Evolutionary conservation across 2,329 filamentous ascomycete species (phyloP), one percentile per base, ranked within the genome.

Genomic region (Dactylonectria macrodidyma): DNA sequence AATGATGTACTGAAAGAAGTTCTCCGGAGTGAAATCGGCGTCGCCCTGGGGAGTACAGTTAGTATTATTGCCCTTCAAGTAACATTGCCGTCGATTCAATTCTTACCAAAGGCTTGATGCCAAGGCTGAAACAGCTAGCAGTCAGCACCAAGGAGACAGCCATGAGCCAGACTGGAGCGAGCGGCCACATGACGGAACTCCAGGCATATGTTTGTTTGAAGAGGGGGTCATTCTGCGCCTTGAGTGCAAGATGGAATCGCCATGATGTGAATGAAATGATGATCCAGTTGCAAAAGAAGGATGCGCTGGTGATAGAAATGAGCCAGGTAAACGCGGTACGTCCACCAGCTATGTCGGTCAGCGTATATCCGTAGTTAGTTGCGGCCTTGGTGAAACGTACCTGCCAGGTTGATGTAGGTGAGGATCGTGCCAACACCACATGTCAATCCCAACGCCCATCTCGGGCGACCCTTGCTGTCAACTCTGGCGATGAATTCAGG

Each of bases 341-440:
- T n/a, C 65, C 65, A 14, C 65, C 56, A 30, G 48, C 65, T 67
- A 14, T 30, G 7, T 30, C 2, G 26, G 26, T 30, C 26, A 30
- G 19, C 19, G 19, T 19, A 30, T 30, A 30, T 30, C 26, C 4
- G 19, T 12, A 41, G 6, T 3, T 3, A 11, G 8, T 14, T 14
- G 19, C 19, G 19, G 19, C 19, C 19, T 14, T 16, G 3, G 12
- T n/a, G 16, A n/a, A 16, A 44, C 51, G 26, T 56, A 66, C 66
- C 41, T n/a, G 41, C 57, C 1, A 68, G 48, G 16, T 56, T 66
- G 6, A 73, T 66, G 26, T 73, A 73, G 1, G 48, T 67, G 2
- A 73, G 22, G 14, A 72, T 6, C 0, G 69, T 16, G 12, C 34
- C 55, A 6, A 58, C 59, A 3, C 14, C 24, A 14, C 11, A 30